Conservation (phyloP, 1,284 basidiomycete genomes). For the Ustilago trichophora region DNA sequence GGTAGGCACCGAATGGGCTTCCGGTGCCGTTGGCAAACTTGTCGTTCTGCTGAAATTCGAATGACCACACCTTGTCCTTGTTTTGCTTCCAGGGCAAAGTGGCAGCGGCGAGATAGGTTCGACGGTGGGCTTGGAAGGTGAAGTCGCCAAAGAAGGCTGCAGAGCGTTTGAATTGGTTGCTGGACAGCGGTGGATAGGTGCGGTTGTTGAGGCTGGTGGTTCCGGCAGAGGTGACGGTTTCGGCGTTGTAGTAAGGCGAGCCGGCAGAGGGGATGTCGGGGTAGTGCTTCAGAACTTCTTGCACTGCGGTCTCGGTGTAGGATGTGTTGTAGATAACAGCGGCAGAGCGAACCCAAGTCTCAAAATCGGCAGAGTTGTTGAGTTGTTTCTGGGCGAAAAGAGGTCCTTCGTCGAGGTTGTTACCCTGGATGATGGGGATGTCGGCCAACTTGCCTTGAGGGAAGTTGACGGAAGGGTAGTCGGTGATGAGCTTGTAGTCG, state of each 20-base stretch:
- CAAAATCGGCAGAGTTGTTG: conserved; percentile 19
- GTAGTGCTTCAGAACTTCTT: conserved; percentile 23
- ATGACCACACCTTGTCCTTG: conserved; percentile 22
- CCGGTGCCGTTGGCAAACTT: conserved; percentile 25
- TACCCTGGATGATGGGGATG: conserved; percentile 45
- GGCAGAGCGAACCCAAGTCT: conserved; percentile 18
- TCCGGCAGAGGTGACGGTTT: conserved; percentile 14
- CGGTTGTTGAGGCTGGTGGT: conserved; percentile 16
- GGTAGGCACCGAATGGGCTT: conserved; percentile 18
- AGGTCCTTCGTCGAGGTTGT: conserved; percentile 46
- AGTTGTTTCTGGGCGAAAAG: conserved; percentile 21
- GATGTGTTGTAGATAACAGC: conserved; percentile 39
- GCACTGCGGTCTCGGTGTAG: conserved; percentile 22
- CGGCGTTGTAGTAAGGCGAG: conserved; percentile 35
- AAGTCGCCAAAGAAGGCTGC: conserved; percentile 36
- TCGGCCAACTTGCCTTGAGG: conserved; percentile 31
- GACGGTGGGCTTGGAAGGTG: conserved; percentile 33
- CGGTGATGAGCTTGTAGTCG: conserved; percentile 41
- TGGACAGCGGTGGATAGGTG: conserved; percentile 10
- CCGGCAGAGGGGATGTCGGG: conserved; percentile 28
- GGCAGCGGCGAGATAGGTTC: conserved; percentile 13
- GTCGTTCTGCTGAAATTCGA: conserved; percentile 33
- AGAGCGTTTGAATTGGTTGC: conserved; percentile 36
- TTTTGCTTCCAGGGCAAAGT: conserved; percentile 8
- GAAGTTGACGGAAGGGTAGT: conserved; percentile 31